phyloP scores from a whole-genome alignment of 495 filamentous ascomycete genomes.

The Aspergillus ellipticus region DNA sequence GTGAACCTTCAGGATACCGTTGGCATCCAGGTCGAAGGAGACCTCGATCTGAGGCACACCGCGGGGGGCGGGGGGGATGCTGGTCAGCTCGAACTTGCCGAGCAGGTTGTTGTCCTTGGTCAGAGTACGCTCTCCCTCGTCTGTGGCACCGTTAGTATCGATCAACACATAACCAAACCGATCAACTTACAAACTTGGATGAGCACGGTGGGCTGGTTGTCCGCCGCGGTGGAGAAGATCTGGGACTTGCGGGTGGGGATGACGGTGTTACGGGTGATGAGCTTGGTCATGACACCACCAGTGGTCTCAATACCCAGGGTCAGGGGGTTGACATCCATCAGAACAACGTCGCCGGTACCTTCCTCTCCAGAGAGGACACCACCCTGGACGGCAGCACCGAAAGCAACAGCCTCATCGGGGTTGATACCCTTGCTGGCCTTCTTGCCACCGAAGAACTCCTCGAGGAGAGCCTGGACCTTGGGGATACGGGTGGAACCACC shows the following conservation, averaged over 20 bases:
- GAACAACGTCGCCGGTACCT: conserved; percentile 71
- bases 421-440: conserved; percentile 98
- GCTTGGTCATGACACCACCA: conserved; percentile 96
- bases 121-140: conserved; percentile 92
- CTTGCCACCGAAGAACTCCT: conserved; percentile 95
- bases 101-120: conserved; percentile 96
- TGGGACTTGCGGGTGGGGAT: conserved; percentile 96
- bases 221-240: conserved; percentile 96
- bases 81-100: conserved; percentile 96
- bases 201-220: conserved; percentile 95
- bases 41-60: conserved; percentile 98
- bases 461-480: conserved; percentile 89
- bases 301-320: conserved; percentile 98
- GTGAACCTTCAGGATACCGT: conserved; percentile 94
- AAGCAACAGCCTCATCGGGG: conserved; percentile 97
- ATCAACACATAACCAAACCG: not conserved
- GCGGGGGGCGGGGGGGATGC: conserved; percentile 90
- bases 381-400: conserved; percentile 95
- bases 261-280: conserved; percentile 91
- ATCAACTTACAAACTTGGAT: conserved; percentile 76
- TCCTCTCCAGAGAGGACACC: conserved; percentile 89
- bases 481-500: conserved; percentile 96
- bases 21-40: conserved; percentile 95
- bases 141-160: conserved; percentile 21
- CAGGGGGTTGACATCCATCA: conserved; percentile 98